These are phyloP conservation scores for Stentor coeruleus DNA, from an alignment of 73 alveolate genomes.

Conservation along the genomic window DNA sequence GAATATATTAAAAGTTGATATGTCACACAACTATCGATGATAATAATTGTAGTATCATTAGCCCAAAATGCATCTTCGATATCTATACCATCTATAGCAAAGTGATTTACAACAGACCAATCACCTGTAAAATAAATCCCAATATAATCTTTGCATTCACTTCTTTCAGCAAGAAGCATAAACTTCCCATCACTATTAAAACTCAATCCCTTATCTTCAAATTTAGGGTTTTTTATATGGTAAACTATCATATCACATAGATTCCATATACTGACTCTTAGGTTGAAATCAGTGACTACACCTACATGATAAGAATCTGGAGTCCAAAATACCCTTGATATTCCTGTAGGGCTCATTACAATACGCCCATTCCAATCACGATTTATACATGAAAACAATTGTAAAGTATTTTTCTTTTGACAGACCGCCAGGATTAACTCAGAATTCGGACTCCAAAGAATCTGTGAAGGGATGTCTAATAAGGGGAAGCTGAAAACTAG, in stretches of 20 bases:
- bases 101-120: slow-evolving; percentile 86
- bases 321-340: slow-evolving; percentile 78
- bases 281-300: slow-evolving; percentile 80
- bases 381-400: slow-evolving; percentile 63
- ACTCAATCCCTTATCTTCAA: slow-evolving; percentile 69
- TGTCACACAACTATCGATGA: slow-evolving; percentile 80
- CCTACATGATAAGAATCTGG: slow-evolving; percentile 89
- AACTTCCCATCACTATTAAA: slow-evolving; percentile 85
- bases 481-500: background rate
- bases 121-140: slow-evolving; percentile 89
- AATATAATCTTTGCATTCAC: slow-evolving; percentile 81
- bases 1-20: slow-evolving; percentile 75
- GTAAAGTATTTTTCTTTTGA: slow-evolving; percentile 65
- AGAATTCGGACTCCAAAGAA: slow-evolving; percentile 90
- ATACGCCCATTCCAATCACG: slow-evolving; percentile 70
- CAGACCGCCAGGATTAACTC: slow-evolving; percentile 58
- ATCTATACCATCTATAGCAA: slow-evolving; percentile 91
- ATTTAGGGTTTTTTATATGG: slow-evolving; percentile 34
- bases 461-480: slow-evolving; percentile 63
- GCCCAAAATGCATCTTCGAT: slow-evolving; percentile 84
- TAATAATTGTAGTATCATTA: slow-evolving; percentile 79
- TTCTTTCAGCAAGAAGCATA: slow-evolving; percentile 93
- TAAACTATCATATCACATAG: slow-evolving; percentile 44
- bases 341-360: slow-evolving; percentile 71
- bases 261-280: slow-evolving; percentile 77